Conservation (phyloP, 176 grass and related monocot genomes). For the Tillandsia fasciculata region DNA sequence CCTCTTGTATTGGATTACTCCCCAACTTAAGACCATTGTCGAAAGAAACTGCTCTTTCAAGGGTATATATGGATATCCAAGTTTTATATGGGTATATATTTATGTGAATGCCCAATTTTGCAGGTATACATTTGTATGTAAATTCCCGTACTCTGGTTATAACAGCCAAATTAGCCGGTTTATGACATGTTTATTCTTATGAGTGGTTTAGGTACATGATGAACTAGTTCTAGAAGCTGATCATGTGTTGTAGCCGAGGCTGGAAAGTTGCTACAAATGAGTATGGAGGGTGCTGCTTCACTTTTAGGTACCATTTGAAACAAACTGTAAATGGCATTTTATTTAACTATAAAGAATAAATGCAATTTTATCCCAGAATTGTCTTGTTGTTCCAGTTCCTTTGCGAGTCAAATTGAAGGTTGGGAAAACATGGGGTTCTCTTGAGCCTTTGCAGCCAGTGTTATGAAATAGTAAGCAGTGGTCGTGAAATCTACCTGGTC, state of each 20-base stretch:
- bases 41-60: no score
- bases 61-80: no score
- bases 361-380: conserved; percentile 8
- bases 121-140: not conserved
- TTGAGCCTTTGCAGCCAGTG: conserved; percentile 43
- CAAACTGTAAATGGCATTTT: not conserved
- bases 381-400: conserved; percentile 56
- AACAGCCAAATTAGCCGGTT: not conserved
- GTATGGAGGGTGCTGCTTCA: conserved; percentile 75
- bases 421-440: conserved; percentile 91
- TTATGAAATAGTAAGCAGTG: not conserved
- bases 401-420: conserved; percentile 70
- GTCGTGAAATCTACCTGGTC: not conserved
- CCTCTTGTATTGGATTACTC: no score
- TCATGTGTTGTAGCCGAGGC: conserved; percentile 36
- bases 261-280: conserved; percentile 54
- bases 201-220: conserved; percentile 62
- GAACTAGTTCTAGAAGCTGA: conserved; percentile 88
- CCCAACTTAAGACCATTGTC: no score
- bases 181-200: conserved; percentile 5
- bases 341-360: not conserved
- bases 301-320: conserved; percentile 48
- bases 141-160: not conserved
- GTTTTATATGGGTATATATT: not conserved
- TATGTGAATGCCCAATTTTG: not conserved